phyloP scores from a whole-genome alignment of 495 filamentous ascomycete genomes.

The Penicillium verhagenii region DNA sequence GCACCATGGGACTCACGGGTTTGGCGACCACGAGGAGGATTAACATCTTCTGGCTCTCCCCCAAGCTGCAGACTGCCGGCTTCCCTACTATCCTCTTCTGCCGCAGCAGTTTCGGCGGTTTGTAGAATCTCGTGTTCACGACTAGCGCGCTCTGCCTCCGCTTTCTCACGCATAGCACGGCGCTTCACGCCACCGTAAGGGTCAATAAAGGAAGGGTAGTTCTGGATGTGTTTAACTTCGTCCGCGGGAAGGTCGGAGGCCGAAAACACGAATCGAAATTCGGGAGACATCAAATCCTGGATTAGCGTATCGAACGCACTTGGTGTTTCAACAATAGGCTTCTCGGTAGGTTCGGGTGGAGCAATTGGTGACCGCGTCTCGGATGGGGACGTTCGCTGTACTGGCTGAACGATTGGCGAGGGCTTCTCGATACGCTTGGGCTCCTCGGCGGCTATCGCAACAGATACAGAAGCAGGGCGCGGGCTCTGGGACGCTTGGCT shows the following conservation, averaged over 20 bases:
- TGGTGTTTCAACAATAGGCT: conserved; percentile 25
- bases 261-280: conserved; percentile 62
- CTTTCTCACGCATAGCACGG: conserved; percentile 65
- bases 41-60: conserved; percentile 79
- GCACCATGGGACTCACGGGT: conserved; percentile 52
- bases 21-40: conserved; percentile 49
- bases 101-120: conserved; percentile 46
- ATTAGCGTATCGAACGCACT: conserved; percentile 47
- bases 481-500: conserved; percentile 82
- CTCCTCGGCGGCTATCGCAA: conserved; percentile 47
- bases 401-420: conserved; percentile 24
- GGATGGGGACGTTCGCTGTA: conserved; percentile 22
- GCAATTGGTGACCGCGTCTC: conserved; percentile 23
- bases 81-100: conserved; percentile 61
- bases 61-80: conserved; percentile 87
- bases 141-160: conserved; percentile 60
- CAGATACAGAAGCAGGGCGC: conserved; percentile 60
- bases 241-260: conserved; percentile 49
- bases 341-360: conserved; percentile 9
- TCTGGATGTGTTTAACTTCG: conserved; percentile 53
- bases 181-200: conserved; percentile 72
- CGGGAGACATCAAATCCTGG: conserved; percentile 54
- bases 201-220: conserved; percentile 80
- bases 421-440: conserved; percentile 39
- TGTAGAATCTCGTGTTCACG: conserved; percentile 59